These are phyloP conservation scores for Pachysolen tannophilus DNA, from an alignment of 805 yeast genomes.

Conservation along the genomic window DNA sequence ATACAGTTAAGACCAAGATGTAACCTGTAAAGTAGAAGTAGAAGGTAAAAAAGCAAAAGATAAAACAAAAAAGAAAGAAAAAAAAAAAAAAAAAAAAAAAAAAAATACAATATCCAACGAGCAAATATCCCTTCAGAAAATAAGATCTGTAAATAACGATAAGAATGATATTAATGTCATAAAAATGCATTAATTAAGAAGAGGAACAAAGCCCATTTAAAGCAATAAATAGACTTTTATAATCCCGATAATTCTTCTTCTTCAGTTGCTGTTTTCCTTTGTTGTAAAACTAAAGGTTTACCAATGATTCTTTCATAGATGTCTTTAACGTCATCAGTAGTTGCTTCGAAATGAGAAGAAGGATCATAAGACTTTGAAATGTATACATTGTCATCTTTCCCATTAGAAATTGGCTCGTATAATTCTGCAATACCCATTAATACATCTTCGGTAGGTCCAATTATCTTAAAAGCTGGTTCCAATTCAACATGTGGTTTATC, in stretches of 20 bases:
- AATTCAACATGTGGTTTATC: conserved; percentile 86
- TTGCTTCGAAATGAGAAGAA: conserved; percentile 88
- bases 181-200: too few relatives aligned
- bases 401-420: conserved; percentile 82
- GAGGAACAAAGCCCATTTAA: too few relatives aligned
- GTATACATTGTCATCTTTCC: conserved; percentile 68
- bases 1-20: too few relatives aligned
- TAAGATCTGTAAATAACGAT: too few relatives aligned
- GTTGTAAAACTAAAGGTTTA: conserved; percentile 79
- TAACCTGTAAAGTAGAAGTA: too few relatives aligned
- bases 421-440: conserved; percentile 92
- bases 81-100: too few relatives aligned
- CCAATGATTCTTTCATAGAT: conserved; percentile 88
- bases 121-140: too few relatives aligned
- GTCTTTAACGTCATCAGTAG: conserved; percentile 96
- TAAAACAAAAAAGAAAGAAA: too few relatives aligned
- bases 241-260: conserved; percentile 39
- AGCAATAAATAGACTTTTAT: too few relatives aligned
- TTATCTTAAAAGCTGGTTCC: conserved; percentile 86
- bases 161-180: too few relatives aligned
- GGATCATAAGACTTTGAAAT: conserved; percentile 90
- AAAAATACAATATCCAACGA: too few relatives aligned
- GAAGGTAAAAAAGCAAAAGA: too few relatives aligned
- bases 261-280: conserved; percentile 62
- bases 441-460: conserved; percentile 74